Conservation (phyloP, 441 rosid genomes). For the Bruguiera hainesii region DNA sequence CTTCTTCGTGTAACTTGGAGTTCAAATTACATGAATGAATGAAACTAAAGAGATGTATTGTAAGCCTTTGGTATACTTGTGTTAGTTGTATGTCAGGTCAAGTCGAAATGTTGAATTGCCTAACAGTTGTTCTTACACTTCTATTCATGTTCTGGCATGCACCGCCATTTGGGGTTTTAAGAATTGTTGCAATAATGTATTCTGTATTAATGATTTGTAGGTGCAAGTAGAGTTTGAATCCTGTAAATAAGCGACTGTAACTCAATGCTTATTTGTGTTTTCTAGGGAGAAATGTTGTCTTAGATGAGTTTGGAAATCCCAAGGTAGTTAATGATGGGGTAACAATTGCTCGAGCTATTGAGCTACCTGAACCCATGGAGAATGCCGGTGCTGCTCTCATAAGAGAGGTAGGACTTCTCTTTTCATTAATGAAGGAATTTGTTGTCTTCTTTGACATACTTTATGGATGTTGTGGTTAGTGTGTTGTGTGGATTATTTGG, state of each 20-base stretch:
- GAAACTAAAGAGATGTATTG: too few relatives aligned
- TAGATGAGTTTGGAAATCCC: conserved; percentile 92
- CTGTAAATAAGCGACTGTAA: too few relatives aligned
- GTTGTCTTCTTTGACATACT: not conserved
- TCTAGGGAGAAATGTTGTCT: conserved; percentile 91
- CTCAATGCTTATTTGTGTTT: conserved; percentile 5
- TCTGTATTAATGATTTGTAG: too few relatives aligned
- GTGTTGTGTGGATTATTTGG: not conserved
- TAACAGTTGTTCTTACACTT: too few relatives aligned
- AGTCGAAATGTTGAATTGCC: too few relatives aligned
- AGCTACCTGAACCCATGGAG: conserved; percentile 87
- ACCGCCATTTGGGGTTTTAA: not conserved
- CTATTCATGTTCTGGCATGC: too few relatives aligned
- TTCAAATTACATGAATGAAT: too few relatives aligned
- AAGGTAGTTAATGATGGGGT: conserved; percentile 98
- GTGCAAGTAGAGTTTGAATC: too few relatives aligned
- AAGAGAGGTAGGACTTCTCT: conserved; percentile 60
- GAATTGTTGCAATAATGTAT: not conserved
- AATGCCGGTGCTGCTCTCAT: conserved; percentile 98
- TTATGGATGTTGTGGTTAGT: not conserved
- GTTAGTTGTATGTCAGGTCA: too few relatives aligned
- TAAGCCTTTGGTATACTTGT: too few relatives aligned
- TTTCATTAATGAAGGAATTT: not conserved
- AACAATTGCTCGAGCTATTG: conserved; percentile 93
- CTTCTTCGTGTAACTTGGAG: too few relatives aligned